Evolutionary conservation across 306 rosid genomes (phyloP).

Genomic region (Luffa acutangula): DNA sequence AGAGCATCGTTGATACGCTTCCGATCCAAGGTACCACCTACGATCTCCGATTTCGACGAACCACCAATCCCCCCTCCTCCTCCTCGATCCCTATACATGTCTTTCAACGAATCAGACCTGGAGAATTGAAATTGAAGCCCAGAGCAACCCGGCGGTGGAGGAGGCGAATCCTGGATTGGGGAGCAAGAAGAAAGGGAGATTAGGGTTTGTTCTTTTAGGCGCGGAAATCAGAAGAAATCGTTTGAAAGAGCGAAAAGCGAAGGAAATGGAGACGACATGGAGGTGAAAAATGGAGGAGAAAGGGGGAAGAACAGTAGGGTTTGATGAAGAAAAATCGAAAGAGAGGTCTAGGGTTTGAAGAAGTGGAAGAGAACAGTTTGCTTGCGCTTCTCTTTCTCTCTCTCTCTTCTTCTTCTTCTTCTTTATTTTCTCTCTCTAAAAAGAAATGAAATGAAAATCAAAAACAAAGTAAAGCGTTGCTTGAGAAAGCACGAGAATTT

Average conservation of each 20-base stretch:
- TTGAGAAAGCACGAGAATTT: neutral
- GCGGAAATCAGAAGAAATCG: neutral
- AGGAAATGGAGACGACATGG: neutral
- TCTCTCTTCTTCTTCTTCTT: neutral
- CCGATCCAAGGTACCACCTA: constrained; percentile 40
- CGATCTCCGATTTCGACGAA: constrained; percentile 45
- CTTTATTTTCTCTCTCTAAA: neutral
- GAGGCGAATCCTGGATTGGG: neutral
- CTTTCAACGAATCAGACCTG: neutral
- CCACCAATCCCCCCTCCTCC: constrained; percentile 23
- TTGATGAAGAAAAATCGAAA: constrained; percentile 75
- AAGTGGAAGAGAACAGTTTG: constrained; percentile 79
- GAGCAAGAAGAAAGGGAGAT: constrained; percentile 7
- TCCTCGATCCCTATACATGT: constrained; percentile 51
- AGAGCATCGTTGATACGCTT: constrained; percentile 65
- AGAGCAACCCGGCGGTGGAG: neutral
- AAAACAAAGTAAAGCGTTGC: neutral
- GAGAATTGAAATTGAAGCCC: neutral
- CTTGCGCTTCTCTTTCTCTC: constrained; percentile 25
- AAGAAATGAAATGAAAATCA: neutral
- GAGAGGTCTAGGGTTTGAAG: constrained; percentile 71
- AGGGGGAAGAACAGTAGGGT: constrained; percentile 44
- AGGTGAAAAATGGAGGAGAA: constrained; percentile 6
- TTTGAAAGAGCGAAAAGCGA: neutral
- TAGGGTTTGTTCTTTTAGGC: neutral